These are phyloP conservation scores for Symbiodinium pilosum DNA, from an alignment of 73 alveolate genomes.

Conservation along the genomic window DNA sequence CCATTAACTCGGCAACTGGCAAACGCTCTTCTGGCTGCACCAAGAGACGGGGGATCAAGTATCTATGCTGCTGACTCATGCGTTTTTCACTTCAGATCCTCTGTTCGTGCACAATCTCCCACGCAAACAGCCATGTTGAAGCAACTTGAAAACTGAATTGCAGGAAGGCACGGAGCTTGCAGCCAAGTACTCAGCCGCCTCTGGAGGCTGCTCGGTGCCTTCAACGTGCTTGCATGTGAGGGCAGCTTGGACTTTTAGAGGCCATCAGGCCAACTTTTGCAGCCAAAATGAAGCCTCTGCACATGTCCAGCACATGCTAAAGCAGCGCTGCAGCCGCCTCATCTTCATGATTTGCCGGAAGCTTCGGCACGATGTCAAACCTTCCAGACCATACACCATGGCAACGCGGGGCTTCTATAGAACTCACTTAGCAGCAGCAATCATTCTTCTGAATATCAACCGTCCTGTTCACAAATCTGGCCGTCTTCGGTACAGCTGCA, in stretches of 20 bases:
- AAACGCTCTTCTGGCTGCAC: no score
- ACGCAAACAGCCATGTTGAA: no score
- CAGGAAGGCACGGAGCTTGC: no score
- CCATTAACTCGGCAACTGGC: no score
- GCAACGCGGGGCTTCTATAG: no score
- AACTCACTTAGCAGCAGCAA: no score
- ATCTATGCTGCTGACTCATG: no score
- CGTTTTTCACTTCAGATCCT: no score
- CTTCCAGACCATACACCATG: background rate
- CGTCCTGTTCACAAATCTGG: conserved; percentile 69
- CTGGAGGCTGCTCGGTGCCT: background rate
- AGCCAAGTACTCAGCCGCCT: background rate
- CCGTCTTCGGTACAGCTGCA: background rate
- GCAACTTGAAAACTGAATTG: no score
- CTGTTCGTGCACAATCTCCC: no score
- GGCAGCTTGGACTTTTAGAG: background rate
- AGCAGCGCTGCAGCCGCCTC: conserved; percentile 7
- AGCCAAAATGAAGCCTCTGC: background rate
- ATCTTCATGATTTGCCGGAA: conserved; percentile 47
- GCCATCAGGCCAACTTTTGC: background rate
- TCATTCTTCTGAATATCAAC: background rate
- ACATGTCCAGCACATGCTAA: no score
- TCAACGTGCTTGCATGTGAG: background rate
- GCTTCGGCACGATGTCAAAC: conserved; percentile 83
- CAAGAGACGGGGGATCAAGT: no score